phyloP scores from a whole-genome alignment of 768 basidiomycete species.

The Xerocomellus amylosporus region DNA sequence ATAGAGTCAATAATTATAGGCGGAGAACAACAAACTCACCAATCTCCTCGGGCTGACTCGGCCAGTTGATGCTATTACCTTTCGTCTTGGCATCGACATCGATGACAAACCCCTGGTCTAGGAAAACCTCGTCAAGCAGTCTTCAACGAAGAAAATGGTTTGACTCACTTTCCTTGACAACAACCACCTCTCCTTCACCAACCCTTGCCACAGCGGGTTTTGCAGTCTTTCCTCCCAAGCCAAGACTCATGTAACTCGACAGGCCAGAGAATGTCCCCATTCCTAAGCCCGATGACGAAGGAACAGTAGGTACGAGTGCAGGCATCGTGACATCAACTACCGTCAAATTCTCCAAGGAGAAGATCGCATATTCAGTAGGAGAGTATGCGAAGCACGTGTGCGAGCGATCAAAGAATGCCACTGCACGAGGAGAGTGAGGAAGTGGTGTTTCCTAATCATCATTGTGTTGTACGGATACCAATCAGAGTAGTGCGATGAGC shows the following conservation, averaged over 20 bases:
- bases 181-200: slow-evolving; percentile 60
- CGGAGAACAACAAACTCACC: slow-evolving; percentile 37
- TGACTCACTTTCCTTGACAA: slow-evolving; percentile 75
- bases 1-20: slow-evolving; percentile 57
- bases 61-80: slow-evolving; percentile 60
- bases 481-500: not conserved
- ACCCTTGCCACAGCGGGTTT: slow-evolving; percentile 61
- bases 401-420: slow-evolving; percentile 67
- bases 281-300: slow-evolving; percentile 32
- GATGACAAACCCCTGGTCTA: slow-evolving; percentile 70
- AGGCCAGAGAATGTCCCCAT: slow-evolving; percentile 75
- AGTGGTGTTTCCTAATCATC: slow-evolving; percentile 67
- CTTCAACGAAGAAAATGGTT: not conserved
- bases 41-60: slow-evolving; percentile 78
- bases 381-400: slow-evolving; percentile 76
- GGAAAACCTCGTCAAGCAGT: not conserved
- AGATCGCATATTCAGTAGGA: slow-evolving; percentile 62
- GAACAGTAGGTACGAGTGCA: slow-evolving; percentile 33
- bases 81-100: slow-evolving; percentile 57
- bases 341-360: slow-evolving; percentile 59
- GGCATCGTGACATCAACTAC: slow-evolving; percentile 54
- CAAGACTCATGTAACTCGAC: slow-evolving; percentile 83
- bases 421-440: slow-evolving; percentile 86
- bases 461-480: not conserved
- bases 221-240: slow-evolving; percentile 62